Conservation (phyloP, 441 rosid genomes). For the Kokia cookei region DNA sequence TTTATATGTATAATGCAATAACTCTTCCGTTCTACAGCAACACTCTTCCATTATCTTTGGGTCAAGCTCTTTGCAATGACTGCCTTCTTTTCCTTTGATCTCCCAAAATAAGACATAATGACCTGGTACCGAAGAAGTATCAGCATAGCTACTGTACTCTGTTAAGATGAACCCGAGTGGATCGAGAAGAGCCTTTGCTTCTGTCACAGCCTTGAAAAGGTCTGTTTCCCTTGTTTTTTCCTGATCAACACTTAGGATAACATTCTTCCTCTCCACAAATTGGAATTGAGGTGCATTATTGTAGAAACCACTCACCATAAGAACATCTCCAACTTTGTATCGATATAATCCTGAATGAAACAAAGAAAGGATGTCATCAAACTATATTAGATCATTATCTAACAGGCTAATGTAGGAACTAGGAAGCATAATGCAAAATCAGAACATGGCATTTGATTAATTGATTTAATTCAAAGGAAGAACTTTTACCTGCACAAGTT, state of each 20-base stretch:
- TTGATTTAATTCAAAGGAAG: not conserved
- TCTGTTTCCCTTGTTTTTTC: constrained; percentile 84
- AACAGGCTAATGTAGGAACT: no score
- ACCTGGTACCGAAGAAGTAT: constrained; percentile 27
- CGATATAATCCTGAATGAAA: constrained; percentile 44
- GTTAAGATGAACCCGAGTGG: constrained; percentile 39
- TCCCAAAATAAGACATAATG: constrained; percentile 44
- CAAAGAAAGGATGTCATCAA: constrained; percentile 20
- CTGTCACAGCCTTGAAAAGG: constrained; percentile 53
- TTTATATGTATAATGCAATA: constrained; percentile 54
- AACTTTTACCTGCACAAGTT: constrained; percentile 45
- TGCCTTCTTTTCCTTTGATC: constrained; percentile 29
- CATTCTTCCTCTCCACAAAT: constrained; percentile 40
- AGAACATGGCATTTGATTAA: no score
- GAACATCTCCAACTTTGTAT: constrained; percentile 53
- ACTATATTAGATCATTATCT: not conserved
- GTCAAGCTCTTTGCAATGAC: constrained; percentile 17
- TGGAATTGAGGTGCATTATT: constrained; percentile 46
- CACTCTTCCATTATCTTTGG: constrained; percentile 43
- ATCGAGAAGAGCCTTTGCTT: constrained; percentile 38
- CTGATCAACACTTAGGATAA: constrained; percentile 38
- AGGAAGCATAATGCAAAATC: no score
- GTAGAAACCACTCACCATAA: constrained; percentile 44
- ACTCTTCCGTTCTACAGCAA: constrained; percentile 57
- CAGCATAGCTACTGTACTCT: constrained; percentile 67